Evolutionary conservation across 257 asterid genomes (phyloP), one percentile per base, ranked within the genome.

Genomic region (Capsicum chinense): DNA sequence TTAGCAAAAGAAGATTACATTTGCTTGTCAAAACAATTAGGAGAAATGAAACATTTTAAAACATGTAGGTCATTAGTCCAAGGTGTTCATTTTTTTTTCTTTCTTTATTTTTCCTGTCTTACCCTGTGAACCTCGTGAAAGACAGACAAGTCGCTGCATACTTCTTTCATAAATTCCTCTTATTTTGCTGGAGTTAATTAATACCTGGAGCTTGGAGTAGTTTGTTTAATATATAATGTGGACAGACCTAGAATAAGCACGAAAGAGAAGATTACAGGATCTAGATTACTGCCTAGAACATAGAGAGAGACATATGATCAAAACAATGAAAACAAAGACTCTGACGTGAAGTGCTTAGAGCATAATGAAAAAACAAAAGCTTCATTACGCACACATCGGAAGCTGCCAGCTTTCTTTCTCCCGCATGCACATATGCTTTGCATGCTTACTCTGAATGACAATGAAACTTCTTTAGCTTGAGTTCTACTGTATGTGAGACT

Each of bases 311-410:
- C 79, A 6, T 44, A 21, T 11, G 44, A 74, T 74, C 3, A 48
- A 71, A 74, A 50, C 60, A 19, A n/a, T 71, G 79, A 47, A 71
- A 10, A 71, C 79, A 71, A 71, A 74, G 59, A 11, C 60, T 74
- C 80, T 33, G 50, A 74, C 19, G 60, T 50, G 7, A 48, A n/a
- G 80, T 74, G 59, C 60, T 74, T 74, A 74, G 60, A 50, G 59
- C 5, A 74, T 50, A 48, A 21, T 21, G 60, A 74, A 12, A 50
- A 60, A 48, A 50, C 39, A 11, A 74, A 50, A 6, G 60, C 60
- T 50, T 74, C 80, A 50, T 11, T 6, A 21, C 8, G 33, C 21
- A 12, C 62, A 42, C 42, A 21, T 74, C 50, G 59, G 21, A 11
- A 48, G 80, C 58, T 71, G 58, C 39, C 37, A 47, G 47, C 58